Conservation (phyloP, 352 stramenopile genomes). For the Hyaloperonospora arabidopsidis region DNA sequence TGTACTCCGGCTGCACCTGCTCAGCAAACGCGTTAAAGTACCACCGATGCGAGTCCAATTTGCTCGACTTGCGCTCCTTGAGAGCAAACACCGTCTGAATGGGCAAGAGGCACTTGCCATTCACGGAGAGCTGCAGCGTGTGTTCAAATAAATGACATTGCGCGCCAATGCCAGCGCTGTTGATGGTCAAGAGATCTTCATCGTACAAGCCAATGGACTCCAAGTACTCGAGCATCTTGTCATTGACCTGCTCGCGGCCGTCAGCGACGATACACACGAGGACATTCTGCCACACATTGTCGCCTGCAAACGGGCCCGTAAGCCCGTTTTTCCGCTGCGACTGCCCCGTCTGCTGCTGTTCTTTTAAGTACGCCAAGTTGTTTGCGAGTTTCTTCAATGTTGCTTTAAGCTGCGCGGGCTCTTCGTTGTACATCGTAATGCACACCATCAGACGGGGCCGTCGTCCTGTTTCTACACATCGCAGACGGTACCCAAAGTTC, state of each 20-base stretch:
- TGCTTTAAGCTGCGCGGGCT: constrained; percentile 49
- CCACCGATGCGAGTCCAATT: constrained; percentile 82
- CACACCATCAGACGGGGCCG: constrained; percentile 74
- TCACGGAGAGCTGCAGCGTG: constrained; percentile 66
- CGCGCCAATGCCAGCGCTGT: constrained; percentile 69
- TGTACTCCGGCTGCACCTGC: constrained; percentile 79
- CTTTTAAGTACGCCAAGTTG: constrained; percentile 66
- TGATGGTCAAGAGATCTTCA: constrained; percentile 80
- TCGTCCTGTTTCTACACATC: constrained; percentile 66
- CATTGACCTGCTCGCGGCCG: constrained; percentile 60
- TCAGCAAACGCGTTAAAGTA: constrained; percentile 79
- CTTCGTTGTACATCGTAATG: constrained; percentile 85
- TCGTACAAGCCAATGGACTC: constrained; percentile 69
- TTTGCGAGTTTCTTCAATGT: constrained; percentile 78
- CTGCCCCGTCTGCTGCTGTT: constrained; percentile 25
- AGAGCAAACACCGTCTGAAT: constrained; percentile 75
- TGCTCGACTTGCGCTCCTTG: constrained; percentile 77
- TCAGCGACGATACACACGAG: constrained; percentile 76
- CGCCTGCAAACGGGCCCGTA: constrained; percentile 38
- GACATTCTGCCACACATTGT: constrained; percentile 78
- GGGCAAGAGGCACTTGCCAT: constrained; percentile 58
- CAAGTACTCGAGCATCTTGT: constrained; percentile 80
- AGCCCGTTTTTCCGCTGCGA: constrained; percentile 28
- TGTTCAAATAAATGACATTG: constrained; percentile 84
- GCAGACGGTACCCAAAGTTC: constrained; percentile 64